A percentile compares a stretch with the other conserved stretches of the same genome.
These are phyloP conservation scores for Lagenaria siceraria DNA, from an alignment of 306 rosid genomes.

Conservation along the genomic window DNA sequence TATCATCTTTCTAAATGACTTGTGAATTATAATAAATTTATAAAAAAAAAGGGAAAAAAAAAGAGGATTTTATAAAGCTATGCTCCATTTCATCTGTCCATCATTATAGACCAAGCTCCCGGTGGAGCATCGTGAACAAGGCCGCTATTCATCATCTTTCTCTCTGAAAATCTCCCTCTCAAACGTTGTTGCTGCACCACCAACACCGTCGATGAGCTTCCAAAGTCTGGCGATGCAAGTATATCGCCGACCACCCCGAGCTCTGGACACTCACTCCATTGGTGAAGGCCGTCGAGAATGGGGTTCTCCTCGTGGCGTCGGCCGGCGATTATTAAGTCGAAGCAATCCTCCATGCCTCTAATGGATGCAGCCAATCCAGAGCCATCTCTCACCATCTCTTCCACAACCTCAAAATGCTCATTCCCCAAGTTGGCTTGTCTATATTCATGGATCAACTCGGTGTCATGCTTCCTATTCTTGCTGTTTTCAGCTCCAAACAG, in stretches of 20 bases:
- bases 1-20: not conserved
- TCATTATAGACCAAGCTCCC: conserved; percentile 28
- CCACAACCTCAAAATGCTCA: conserved; percentile 34
- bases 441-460: conserved; percentile 40
- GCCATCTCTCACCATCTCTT: conserved; percentile 57
- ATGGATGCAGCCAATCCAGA: conserved; percentile 22
- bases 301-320: conserved; percentile 27
- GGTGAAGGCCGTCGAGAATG: conserved; percentile 31
- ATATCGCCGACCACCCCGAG: conserved; percentile 54
- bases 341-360: conserved; percentile 36
- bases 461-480: conserved; percentile 35
- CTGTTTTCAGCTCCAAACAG: conserved; percentile 44
- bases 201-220: conserved; percentile 38
- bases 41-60: not conserved
- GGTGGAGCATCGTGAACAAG: conserved; percentile 14
- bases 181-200: conserved; percentile 58
- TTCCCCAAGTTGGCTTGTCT: conserved; percentile 29
- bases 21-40: not conserved
- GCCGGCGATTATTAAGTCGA: conserved; percentile 54
- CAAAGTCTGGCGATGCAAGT: conserved; percentile 43
- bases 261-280: conserved; percentile 62
- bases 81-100: conserved; percentile 6
- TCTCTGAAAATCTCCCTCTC: conserved; percentile 16
- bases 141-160: not conserved
- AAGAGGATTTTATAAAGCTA: not conserved